Conservation (phyloP, 352 stramenopile species). For the Globisporangium middletonii region DNA sequence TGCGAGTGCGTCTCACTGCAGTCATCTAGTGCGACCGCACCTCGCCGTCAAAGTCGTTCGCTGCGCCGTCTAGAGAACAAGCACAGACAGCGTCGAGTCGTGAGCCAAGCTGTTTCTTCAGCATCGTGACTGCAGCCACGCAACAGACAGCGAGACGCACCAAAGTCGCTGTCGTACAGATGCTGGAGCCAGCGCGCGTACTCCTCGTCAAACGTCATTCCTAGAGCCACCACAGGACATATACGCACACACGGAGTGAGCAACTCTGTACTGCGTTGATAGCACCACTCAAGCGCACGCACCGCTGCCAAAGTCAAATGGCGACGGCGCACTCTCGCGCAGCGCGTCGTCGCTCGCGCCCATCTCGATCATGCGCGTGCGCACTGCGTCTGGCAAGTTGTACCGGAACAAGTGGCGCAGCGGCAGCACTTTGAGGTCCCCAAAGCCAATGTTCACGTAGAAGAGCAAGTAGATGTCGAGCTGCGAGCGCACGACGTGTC, state of each 20-base stretch:
- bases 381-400: constrained; percentile 49
- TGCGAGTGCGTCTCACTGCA: background rate
- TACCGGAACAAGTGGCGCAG: constrained; percentile 77
- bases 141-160: constrained; percentile 23
- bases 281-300: background rate
- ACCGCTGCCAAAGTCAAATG: constrained; percentile 54
- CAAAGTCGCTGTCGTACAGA: constrained; percentile 80
- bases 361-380: constrained; percentile 61
- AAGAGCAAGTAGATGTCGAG: constrained; percentile 78
- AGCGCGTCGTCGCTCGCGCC: constrained; percentile 65
- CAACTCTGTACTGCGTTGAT: background rate
- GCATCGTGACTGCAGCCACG: background rate
- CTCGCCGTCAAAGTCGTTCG: constrained; percentile 49
- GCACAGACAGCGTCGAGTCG: background rate
- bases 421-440: constrained; percentile 50
- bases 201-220: constrained; percentile 81
- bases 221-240: constrained; percentile 4
- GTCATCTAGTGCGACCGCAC: constrained; percentile 5
- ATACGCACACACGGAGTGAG: background rate
- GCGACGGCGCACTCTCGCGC: constrained; percentile 53
- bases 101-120: background rate
- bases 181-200: constrained; percentile 86
- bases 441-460: constrained; percentile 52
- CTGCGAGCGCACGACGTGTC: constrained; percentile 34
- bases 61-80: constrained; percentile 26